These are phyloP conservation scores for Verticillium isaacii DNA, from an alignment of 2,329 filamentous ascomycete genomes.

Conservation along the genomic window DNA sequence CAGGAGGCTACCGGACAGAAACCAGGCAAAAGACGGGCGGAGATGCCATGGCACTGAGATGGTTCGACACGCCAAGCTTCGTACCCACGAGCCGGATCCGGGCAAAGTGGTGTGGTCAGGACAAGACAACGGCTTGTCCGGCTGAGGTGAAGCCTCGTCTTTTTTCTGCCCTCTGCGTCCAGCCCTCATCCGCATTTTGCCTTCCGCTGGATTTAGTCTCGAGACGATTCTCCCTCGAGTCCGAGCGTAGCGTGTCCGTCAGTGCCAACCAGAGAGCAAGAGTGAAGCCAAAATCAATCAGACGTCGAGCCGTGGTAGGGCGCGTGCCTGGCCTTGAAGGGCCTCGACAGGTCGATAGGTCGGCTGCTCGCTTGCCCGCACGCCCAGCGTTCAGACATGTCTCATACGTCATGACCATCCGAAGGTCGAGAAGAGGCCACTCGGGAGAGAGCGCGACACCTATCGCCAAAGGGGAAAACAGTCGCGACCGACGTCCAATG, in stretches of 20 bases:
- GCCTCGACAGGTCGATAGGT: neutral
- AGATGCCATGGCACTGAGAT: neutral
- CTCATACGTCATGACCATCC: neutral
- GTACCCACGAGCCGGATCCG: neutral
- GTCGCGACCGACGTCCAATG: neutral
- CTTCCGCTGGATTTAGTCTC: neutral
- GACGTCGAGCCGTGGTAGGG: neutral
- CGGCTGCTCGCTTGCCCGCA: neutral
- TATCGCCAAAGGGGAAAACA: neutral
- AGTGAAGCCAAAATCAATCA: neutral
- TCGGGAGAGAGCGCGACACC: neutral
- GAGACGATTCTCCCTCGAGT: neutral
- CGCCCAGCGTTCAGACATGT: neutral
- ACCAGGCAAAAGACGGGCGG: neutral
- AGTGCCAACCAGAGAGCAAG: neutral
- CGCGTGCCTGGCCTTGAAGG: neutral
- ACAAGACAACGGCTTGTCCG: neutral
- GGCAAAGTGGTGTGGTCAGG: neutral
- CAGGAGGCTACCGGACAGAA: neutral
- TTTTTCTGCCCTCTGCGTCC: neutral
- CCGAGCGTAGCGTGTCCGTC: neutral
- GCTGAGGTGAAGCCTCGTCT: neutral
- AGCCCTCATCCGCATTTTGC: neutral
- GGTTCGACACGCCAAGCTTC: neutral
- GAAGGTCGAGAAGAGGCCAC: neutral